A percentile compares a stretch with the other conserved stretches of the same genome.
phyloP scores from a whole-genome alignment of 2,329 filamentous ascomycete species.

The Fusarium sp. region DNA sequence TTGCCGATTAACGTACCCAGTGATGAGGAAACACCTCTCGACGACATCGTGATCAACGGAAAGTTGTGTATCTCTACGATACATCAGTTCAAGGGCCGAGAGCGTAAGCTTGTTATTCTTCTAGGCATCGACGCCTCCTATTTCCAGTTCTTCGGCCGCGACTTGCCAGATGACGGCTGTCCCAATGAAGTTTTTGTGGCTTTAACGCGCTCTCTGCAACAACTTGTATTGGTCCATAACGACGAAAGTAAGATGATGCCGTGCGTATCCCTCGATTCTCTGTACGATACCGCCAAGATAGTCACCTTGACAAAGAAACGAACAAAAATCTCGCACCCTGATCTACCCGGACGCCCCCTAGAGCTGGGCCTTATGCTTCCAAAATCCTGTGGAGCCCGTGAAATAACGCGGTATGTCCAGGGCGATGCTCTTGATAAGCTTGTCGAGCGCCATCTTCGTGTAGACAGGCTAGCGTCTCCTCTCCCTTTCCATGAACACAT shows the following conservation, averaged over 20 bases:
- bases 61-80: conserved; percentile 47
- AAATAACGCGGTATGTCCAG: conserved; percentile 40
- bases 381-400: conserved; percentile 11
- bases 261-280: conserved; percentile 31
- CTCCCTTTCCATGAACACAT: conserved; percentile 26
- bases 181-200: conserved; percentile 47
- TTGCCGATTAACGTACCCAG: conserved; percentile 39
- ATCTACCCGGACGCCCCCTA: conserved; percentile 15
- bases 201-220: conserved; percentile 43
- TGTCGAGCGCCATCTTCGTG: conserved; percentile 23
- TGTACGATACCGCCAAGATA: conserved; percentile 32
- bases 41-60: conserved; percentile 41
- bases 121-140: conserved; percentile 42
- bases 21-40: conserved; percentile 38
- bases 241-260: conserved; percentile 34
- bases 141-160: conserved; percentile 38
- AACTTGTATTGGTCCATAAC: conserved; percentile 44
- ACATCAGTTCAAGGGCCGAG: conserved; percentile 49
- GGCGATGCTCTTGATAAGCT: conserved; percentile 36
- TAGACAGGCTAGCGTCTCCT: conserved; percentile 10
- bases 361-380: conserved; percentile 29
- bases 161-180: conserved; percentile 44
- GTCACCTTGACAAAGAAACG: not conserved
- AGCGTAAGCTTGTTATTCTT: conserved; percentile 46
- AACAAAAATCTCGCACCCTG: not conserved